Conservation (phyloP, 257 asterid genomes). For the Jacaranda mimosifolia region DNA sequence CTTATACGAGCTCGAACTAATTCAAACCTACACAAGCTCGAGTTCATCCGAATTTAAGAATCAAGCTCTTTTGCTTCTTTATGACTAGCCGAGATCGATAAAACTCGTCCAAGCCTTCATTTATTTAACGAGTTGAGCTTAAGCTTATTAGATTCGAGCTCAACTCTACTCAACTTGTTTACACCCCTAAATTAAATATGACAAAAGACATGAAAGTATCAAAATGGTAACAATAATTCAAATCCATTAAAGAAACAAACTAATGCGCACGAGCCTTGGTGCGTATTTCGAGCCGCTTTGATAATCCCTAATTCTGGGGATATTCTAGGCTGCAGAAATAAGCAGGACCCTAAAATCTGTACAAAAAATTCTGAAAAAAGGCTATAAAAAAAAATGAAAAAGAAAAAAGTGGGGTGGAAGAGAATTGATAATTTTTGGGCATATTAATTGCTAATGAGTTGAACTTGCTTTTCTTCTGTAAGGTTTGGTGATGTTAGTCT, state of each 20-base stretch:
- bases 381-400: background rate
- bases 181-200: too few relatives aligned
- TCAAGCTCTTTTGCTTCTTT: too few relatives aligned
- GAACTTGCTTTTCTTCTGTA: slow-evolving; percentile 3
- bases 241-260: background rate
- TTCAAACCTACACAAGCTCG: too few relatives aligned
- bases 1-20: too few relatives aligned
- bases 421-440: background rate
- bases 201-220: background rate
- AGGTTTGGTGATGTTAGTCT: slow-evolving; percentile 49
- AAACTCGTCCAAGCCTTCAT: too few relatives aligned
- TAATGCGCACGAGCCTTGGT: background rate
- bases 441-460: background rate
- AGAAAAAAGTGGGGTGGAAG: background rate
- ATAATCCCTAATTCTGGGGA: background rate
- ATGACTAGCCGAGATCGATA: too few relatives aligned
- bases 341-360: background rate
- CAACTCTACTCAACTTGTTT: too few relatives aligned
- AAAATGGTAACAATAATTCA: background rate
- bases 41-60: too few relatives aligned
- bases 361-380: too few relatives aligned
- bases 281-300: background rate
- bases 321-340: background rate
- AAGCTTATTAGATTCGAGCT: too few relatives aligned
- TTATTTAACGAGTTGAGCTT: too few relatives aligned